Conservation (phyloP, 352 stramenopile genomes). For the Phytophthora fragariaefolia region DNA sequence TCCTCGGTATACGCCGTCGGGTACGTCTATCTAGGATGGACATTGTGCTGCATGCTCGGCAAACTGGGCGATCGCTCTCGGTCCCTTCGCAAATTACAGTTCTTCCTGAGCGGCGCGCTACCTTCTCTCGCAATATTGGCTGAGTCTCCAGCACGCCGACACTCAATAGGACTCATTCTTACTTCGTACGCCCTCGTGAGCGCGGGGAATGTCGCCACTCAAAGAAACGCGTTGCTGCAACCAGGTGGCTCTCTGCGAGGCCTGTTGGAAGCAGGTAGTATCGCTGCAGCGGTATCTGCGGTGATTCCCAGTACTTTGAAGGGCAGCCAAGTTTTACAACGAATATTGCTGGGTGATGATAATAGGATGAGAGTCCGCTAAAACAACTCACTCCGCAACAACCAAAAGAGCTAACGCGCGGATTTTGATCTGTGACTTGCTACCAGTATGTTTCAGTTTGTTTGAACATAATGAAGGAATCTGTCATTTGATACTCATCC, state of each 20-base stretch:
- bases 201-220: conserved; percentile 42
- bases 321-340: conserved; percentile 33
- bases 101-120: conserved; percentile 47
- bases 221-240: conserved; percentile 36
- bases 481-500: too few species aligned
- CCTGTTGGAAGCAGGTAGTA: conserved; percentile 40
- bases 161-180: conserved; percentile 62
- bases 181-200: conserved; percentile 63
- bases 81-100: conserved; percentile 45
- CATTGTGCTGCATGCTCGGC: conserved; percentile 12
- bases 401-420: too few species aligned
- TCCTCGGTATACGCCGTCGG: conserved; percentile 13
- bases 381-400: too few species aligned
- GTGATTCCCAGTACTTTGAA: conserved; percentile 35
- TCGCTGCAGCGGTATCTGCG: conserved; percentile 40
- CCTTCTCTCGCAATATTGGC: conserved; percentile 54
- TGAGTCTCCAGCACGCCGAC: conserved; percentile 47
- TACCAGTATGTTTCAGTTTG: too few species aligned
- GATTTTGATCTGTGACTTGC: too few species aligned
- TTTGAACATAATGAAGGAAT: too few species aligned
- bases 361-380: too few species aligned
- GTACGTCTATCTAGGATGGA: conserved; percentile 22
- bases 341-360: conserved; percentile 34
- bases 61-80: conserved; percentile 16
- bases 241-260: conserved; percentile 31